Conservation (phyloP, 2,329 filamentous ascomycete genomes). For the Fusarium luffae region DNA sequence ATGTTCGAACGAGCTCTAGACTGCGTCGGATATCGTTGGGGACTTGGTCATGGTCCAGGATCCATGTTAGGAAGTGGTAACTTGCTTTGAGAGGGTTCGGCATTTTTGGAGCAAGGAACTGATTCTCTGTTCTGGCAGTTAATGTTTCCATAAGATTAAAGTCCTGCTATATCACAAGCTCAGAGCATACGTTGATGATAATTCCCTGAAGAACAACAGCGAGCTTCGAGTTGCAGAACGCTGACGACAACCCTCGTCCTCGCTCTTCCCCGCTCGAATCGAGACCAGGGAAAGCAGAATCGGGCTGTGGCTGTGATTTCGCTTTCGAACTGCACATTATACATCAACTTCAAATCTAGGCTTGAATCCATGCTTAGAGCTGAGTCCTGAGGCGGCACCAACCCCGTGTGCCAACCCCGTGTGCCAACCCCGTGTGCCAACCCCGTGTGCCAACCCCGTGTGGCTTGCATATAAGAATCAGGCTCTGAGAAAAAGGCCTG, state of each 20-base stretch:
- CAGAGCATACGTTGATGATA: background rate
- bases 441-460: background rate
- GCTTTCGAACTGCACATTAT: constrained; percentile 1
- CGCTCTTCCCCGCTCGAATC: background rate
- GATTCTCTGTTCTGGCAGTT: accelerated
- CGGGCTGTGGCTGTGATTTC: background rate
- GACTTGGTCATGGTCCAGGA: constrained; percentile 42
- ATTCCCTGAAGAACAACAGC: background rate
- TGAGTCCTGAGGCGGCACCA: background rate
- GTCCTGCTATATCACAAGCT: background rate
- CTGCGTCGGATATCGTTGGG: constrained; percentile 44
- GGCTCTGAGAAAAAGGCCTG: background rate
- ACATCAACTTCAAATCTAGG: background rate
- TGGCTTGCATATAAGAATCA: constrained; percentile 19
- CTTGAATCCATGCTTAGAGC: background rate
- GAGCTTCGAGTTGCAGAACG: background rate
- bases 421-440: background rate
- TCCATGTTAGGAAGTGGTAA: constrained; percentile 28
- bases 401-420: background rate
- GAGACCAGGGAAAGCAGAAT: background rate
- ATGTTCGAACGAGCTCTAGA: constrained; percentile 49
- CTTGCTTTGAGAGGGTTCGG: constrained; percentile 27
- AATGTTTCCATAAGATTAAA: background rate
- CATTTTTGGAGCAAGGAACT: background rate
- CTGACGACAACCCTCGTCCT: background rate